A percentile compares a stretch with the other conserved stretches of the same genome.
Conservation (phyloP, 1,284 basidiomycete species). For the Mycena sp. region DNA sequence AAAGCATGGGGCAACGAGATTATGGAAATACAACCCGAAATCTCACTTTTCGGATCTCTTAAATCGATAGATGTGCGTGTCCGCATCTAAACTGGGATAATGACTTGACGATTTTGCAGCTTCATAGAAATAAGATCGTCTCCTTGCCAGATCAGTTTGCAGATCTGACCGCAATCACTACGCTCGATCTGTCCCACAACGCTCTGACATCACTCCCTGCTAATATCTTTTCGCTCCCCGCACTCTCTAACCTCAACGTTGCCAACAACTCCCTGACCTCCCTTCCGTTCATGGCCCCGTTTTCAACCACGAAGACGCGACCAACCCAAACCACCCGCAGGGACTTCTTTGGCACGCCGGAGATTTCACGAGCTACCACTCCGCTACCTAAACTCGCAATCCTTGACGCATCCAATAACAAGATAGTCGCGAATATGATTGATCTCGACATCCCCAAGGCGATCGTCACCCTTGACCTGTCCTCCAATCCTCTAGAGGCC, state of each 20-base stretch:
- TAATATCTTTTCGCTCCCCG: slow-evolving; percentile 73
- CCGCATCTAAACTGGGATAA: not conserved
- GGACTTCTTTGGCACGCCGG: slow-evolving; percentile 71
- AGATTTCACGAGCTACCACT: slow-evolving; percentile 64
- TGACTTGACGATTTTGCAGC: slow-evolving; percentile 47
- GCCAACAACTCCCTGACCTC: slow-evolving; percentile 72
- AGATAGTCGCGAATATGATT: slow-evolving; percentile 61
- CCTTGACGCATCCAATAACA: slow-evolving; percentile 73
- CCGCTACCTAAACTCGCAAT: slow-evolving; percentile 70
- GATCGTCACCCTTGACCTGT: slow-evolving; percentile 60
- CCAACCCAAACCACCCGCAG: slow-evolving; percentile 47
- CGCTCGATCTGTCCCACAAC: slow-evolving; percentile 78
- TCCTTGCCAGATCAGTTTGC: slow-evolving; percentile 69
- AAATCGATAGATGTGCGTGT: slow-evolving; percentile 76
- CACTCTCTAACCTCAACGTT: slow-evolving; percentile 70
- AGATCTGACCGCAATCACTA: slow-evolving; percentile 69
- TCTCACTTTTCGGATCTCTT: slow-evolving; percentile 82
- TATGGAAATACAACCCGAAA: slow-evolving; percentile 77
- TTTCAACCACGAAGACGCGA: slow-evolving; percentile 44
- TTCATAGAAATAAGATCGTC: slow-evolving; percentile 76
- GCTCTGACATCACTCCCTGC: slow-evolving; percentile 65
- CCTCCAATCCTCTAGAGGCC: slow-evolving; percentile 60
- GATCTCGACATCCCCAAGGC: slow-evolving; percentile 60
- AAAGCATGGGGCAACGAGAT: slow-evolving; percentile 85
- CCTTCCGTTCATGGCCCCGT: slow-evolving; percentile 71